Percentiles rank a stretch among this genome's conserved stretches.
phyloP scores from a whole-genome alignment of 192 early-diverging fungal species.

The Oehlia diaphana region DNA sequence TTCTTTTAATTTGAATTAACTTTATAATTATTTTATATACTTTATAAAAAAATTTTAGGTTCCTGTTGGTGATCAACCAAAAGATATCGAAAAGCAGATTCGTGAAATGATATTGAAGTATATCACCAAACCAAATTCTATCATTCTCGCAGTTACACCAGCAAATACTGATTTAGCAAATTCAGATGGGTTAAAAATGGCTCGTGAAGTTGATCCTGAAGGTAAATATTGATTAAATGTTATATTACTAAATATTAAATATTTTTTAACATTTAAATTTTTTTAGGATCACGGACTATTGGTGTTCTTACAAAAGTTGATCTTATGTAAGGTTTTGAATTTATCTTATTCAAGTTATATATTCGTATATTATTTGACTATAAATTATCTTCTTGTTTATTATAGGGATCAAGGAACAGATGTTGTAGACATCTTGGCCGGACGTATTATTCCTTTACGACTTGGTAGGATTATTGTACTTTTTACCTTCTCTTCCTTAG shows the following conservation, averaged over 20 bases:
- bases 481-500: neutral
- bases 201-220: constrained; percentile 98
- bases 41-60: constrained; percentile 49
- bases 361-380: neutral
- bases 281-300: constrained; percentile 82
- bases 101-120: constrained; percentile 98
- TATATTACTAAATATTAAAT: neutral
- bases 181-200: constrained; percentile 98
- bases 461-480: constrained; percentile 57
- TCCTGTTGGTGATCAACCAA: constrained; percentile 98
- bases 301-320: constrained; percentile 99
- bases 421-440: constrained; percentile 98
- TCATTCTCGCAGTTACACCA: constrained; percentile 97
- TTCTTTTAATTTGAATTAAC: neutral
- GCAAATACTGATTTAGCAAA: constrained; percentile 99
- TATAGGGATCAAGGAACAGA: constrained; percentile 92
- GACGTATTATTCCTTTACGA: constrained; percentile 93
- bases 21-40: neutral
- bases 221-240: constrained; percentile 42
- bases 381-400: neutral
- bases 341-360: neutral
- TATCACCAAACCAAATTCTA: constrained; percentile 95
- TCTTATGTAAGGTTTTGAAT: constrained; percentile 71
- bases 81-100: constrained; percentile 98
- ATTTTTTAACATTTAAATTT: neutral